Conservation (phyloP, 495 filamentous ascomycete genomes). For the Aspergillus indologenus region DNA sequence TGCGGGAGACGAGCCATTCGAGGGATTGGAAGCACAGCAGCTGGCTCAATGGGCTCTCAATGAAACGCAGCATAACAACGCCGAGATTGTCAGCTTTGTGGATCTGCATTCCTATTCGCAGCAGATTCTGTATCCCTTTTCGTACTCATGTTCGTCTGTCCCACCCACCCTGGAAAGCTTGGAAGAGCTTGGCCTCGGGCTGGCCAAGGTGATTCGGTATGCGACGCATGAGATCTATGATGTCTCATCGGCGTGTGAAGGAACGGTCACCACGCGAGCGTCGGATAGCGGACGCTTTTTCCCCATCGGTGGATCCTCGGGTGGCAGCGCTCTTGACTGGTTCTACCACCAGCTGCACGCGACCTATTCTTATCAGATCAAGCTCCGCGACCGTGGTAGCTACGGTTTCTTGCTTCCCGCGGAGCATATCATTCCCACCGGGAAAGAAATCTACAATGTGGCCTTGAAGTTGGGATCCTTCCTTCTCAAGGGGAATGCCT, state of each 20-base stretch:
- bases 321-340: conserved; percentile 91
- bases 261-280: conserved; percentile 50
- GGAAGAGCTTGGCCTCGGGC: conserved; percentile 80
- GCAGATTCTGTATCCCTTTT: conserved; percentile 90
- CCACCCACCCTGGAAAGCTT: conserved; percentile 90
- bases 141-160: conserved; percentile 70
- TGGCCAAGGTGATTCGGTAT: conserved; percentile 85
- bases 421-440: conserved; percentile 85
- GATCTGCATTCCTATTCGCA: conserved; percentile 97
- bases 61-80: conserved; percentile 67
- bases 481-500: conserved; percentile 45
- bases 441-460: conserved; percentile 79
- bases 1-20: conserved; percentile 78
- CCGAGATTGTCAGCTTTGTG: conserved; percentile 74
- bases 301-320: conserved; percentile 54
- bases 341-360: conserved; percentile 87
- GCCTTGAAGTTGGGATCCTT: conserved; percentile 79
- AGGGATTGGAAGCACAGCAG: conserved; percentile 71
- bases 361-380: conserved; percentile 89
- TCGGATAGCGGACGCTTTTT: conserved; percentile 38
- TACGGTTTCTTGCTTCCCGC: conserved; percentile 91
- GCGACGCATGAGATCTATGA: conserved; percentile 73
- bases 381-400: conserved; percentile 88
- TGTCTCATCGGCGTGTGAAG: conserved; percentile 85
- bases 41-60: conserved; percentile 85